Conservation (phyloP, 805 yeast genomes). For the Lipomyces yamadae region DNA sequence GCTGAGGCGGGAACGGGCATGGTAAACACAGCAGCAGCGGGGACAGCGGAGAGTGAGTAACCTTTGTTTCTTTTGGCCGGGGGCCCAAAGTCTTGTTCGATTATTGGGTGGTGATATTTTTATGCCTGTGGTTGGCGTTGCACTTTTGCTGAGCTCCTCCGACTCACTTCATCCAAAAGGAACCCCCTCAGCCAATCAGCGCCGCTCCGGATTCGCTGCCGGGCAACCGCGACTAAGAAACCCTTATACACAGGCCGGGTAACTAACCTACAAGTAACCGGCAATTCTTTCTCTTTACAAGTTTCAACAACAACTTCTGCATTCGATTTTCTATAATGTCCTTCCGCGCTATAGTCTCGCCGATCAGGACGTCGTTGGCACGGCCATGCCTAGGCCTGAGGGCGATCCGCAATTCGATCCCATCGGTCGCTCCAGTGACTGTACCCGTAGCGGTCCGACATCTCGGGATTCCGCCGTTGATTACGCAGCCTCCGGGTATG, state of each 20-base stretch:
- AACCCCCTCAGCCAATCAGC: constrained; percentile 24
- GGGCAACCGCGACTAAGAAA: neutral
- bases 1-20: constrained; percentile 38
- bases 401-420: constrained; percentile 16
- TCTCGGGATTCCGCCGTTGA: constrained; percentile 36
- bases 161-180: neutral
- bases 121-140: constrained; percentile 4
- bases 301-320: too few relatives aligned
- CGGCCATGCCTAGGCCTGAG: constrained; percentile 18
- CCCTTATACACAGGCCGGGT: constrained; percentile 12
- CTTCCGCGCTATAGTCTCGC: constrained; percentile 27
- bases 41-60: constrained; percentile 1
- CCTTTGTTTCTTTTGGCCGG: too few relatives aligned
- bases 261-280: constrained; percentile 4
- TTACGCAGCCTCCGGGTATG: constrained; percentile 37
- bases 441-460: constrained; percentile 27
- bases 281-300: too few relatives aligned
- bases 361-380: constrained; percentile 22
- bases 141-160: neutral
- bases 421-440: constrained; percentile 7
- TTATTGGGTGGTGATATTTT: neutral
- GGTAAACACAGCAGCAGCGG: constrained; percentile 8
- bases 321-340: constrained; percentile 11
- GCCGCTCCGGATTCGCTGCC: constrained; percentile 19
- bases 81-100: too few relatives aligned